Percentiles rank a stretch among this genome's conserved stretches.
These are phyloP conservation scores for Leucogyrophana mollusca DNA, from an alignment of 768 basidiomycete species.

Conservation along the genomic window DNA sequence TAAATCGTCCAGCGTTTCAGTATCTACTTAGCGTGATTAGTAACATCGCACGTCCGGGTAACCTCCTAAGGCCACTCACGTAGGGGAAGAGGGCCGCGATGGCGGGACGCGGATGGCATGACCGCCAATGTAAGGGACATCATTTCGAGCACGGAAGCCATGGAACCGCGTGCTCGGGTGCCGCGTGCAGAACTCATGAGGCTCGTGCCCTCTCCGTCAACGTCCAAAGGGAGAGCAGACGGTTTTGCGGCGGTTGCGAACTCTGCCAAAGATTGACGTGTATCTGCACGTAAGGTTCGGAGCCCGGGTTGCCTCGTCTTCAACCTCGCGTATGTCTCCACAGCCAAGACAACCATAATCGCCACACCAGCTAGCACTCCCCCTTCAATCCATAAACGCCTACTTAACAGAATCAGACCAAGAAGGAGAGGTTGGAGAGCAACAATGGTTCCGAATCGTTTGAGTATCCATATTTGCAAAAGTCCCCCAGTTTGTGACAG, in stretches of 20 bases:
- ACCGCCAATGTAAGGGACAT: constrained; percentile 79
- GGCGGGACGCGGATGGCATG: constrained; percentile 56
- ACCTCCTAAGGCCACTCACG: constrained; percentile 47
- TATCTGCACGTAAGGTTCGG: constrained; percentile 51
- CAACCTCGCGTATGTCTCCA: constrained; percentile 56
- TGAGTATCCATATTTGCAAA: constrained; percentile 72
- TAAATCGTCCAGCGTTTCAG: constrained; percentile 79
- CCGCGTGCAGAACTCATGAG: constrained; percentile 36
- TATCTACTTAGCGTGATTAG: constrained; percentile 39
- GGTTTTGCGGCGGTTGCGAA: constrained; percentile 48
- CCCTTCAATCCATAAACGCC: constrained; percentile 71
- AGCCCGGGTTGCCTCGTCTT: constrained; percentile 50
- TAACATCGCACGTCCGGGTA: not conserved
- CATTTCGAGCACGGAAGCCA: constrained; percentile 83
- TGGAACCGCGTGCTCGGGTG: constrained; percentile 59
- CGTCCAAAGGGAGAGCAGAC: constrained; percentile 26
- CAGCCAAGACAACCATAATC: constrained; percentile 49
- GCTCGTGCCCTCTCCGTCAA: constrained; percentile 53
- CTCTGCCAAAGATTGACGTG: constrained; percentile 54
- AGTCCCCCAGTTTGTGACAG: constrained; percentile 75
- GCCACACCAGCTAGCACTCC: constrained; percentile 60
- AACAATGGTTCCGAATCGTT: constrained; percentile 68
- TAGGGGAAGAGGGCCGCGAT: constrained; percentile 63
- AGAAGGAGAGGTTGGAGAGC: constrained; percentile 73
- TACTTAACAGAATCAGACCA: constrained; percentile 68